Conservation (phyloP, 2,329 filamentous ascomycete genomes). For the Pseudogymnoascus sp. region DNA sequence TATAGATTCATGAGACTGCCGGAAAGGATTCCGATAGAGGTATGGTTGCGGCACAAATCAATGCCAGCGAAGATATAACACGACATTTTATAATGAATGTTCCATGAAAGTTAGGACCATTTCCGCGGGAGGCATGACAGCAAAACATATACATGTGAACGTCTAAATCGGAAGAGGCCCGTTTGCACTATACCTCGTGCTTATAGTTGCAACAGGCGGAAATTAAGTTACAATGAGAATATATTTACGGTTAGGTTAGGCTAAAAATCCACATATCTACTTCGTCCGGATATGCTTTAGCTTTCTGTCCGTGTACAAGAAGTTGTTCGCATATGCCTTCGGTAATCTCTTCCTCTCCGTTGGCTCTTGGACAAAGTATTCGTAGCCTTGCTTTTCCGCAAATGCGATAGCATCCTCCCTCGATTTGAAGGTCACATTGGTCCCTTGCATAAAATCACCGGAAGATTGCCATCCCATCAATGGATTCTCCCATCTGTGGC, state of each 20-base stretch:
- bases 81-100: not conserved
- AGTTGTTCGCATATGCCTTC: constrained; percentile 97
- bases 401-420: constrained; percentile 95
- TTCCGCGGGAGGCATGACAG: not conserved
- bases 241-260: not conserved
- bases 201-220: not conserved
- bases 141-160: not conserved
- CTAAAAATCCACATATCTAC: constrained; percentile 35
- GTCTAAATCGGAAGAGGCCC: not conserved
- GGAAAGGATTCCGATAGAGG: not conserved
- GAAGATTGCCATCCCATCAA: constrained; percentile 98
- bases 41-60: not conserved
- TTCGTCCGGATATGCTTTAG: constrained; percentile 81
- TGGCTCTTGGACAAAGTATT: constrained; percentile 97
- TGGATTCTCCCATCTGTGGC: constrained; percentile 96
- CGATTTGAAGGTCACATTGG: constrained; percentile 76
- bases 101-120: not conserved
- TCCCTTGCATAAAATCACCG: constrained; percentile 90
- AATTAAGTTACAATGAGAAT: constrained; percentile 1
- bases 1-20: not conserved
- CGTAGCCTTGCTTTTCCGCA: constrained; percentile 97
- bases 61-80: not conserved
- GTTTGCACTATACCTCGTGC: not conserved
- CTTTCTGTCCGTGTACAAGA: constrained; percentile 74
- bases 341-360: constrained; percentile 76